Conservation (phyloP, 2,329 filamentous ascomycete genomes). For the Knufia fluminis region DNA sequence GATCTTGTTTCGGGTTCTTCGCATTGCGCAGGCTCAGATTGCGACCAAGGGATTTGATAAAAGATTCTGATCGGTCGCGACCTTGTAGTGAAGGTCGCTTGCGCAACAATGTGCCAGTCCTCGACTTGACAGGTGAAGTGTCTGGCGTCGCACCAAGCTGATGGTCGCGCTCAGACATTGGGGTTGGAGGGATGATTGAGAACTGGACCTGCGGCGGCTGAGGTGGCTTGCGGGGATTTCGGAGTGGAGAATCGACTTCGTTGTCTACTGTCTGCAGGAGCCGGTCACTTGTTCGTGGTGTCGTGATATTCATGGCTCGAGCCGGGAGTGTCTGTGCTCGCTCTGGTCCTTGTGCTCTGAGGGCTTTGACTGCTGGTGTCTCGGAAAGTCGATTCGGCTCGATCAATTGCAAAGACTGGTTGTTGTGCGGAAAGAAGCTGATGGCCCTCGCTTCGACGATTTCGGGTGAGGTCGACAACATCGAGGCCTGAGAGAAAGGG, state of each 20-base stretch:
- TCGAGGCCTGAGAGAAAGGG: conserved; percentile 37
- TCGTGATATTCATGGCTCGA: not conserved
- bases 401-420: conserved; percentile 55
- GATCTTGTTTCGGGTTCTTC: conserved; percentile 34
- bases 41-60: conserved; percentile 30
- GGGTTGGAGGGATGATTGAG: conserved; percentile 46
- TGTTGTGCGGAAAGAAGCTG: conserved; percentile 54
- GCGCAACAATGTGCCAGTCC: conserved; percentile 16
- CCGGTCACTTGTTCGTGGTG: conserved; percentile 13
- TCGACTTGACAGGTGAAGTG: conserved; percentile 17
- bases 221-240: conserved; percentile 49
- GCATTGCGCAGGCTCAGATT: conserved; percentile 34
- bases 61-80: conserved; percentile 32
- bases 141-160: conserved; percentile 26
- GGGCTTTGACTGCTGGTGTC: conserved; percentile 25
- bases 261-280: conserved; percentile 10
- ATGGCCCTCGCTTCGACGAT: conserved; percentile 54
- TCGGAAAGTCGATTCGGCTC: conserved; percentile 37
- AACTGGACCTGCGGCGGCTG: conserved; percentile 46
- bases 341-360: conserved; percentile 24
- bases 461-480: conserved; percentile 44
- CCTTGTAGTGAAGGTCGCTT: conserved; percentile 31
- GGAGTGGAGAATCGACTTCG: conserved; percentile 47
- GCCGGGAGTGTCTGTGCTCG: not conserved
- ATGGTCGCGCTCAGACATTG: conserved; percentile 35